Conservation (phyloP, 176 grass and related monocot species). For the Stipa capillata region DNA sequence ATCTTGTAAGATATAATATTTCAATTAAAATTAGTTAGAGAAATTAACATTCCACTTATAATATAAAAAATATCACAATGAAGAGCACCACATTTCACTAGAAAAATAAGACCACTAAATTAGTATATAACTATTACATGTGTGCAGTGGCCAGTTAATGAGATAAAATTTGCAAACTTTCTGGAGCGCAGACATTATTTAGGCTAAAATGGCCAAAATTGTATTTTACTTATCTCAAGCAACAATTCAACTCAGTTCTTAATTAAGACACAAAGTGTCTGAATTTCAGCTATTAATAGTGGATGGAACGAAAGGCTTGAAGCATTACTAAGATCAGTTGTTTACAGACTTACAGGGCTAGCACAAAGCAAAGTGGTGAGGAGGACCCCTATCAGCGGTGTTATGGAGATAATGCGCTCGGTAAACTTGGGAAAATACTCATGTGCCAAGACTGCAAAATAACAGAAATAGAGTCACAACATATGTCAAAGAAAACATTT, state of each 20-base stretch:
- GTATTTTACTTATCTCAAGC: background rate
- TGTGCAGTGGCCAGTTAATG: background rate
- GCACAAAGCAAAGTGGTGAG: constrained; percentile 97
- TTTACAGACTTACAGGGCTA: constrained; percentile 73
- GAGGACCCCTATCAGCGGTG: constrained; percentile 78
- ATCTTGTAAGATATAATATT: constrained; percentile 42
- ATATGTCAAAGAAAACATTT: background rate
- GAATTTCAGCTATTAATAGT: background rate
- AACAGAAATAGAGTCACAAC: constrained; percentile 11
- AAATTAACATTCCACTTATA: constrained; percentile 8
- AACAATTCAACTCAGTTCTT: background rate
- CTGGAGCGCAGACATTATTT: background rate
- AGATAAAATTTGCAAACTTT: background rate
- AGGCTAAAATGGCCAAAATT: background rate
- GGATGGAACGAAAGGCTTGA: background rate
- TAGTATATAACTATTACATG: background rate
- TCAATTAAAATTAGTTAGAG: background rate
- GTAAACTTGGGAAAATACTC: constrained; percentile 93
- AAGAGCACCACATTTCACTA: background rate
- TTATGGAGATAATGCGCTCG: constrained; percentile 63
- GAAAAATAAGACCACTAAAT: background rate
- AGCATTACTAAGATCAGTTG: background rate
- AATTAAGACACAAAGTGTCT: background rate
- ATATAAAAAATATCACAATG: background rate
- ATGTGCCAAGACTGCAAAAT: constrained; percentile 67